Percentiles rank a stretch among this genome's conserved stretches.
Evolutionary conservation across 345 rosid species (phyloP).

Genomic region (Salix brachista): DNA sequence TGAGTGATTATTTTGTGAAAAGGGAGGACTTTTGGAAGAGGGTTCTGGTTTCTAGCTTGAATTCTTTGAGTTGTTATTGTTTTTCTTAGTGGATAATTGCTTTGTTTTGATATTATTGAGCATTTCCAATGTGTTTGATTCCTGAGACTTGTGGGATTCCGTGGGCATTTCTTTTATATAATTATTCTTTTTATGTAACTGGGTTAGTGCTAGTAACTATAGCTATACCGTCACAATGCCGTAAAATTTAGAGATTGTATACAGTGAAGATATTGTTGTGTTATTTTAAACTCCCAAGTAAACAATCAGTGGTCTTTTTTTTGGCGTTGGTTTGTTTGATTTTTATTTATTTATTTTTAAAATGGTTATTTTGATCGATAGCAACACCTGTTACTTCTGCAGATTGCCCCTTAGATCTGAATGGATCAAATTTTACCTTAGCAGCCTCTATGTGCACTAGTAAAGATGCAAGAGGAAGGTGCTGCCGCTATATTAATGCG

Average conservation of each 20-base stretch:
- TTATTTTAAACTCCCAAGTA: no score
- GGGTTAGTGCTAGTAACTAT: background rate
- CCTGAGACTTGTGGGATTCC: background rate
- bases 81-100: background rate
- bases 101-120: background rate
- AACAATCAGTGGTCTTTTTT: background rate
- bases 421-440: conserved; percentile 61
- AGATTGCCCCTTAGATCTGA: conserved; percentile 90
- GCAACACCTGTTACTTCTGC: conserved; percentile 24
- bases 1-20: no score
- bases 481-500: conserved; percentile 92
- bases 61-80: background rate
- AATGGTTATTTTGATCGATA: background rate
- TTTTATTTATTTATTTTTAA: background rate
- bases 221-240: no score
- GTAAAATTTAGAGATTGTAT: background rate
- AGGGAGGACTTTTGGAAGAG: background rate
- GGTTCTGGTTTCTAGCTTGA: conserved; percentile 1
- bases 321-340: background rate
- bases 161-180: background rate
- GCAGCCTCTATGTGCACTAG: conserved; percentile 72
- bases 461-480: conserved; percentile 57
- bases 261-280: background rate
- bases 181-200: background rate
- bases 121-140: background rate